phyloP scores from a whole-genome alignment of 2,329 filamentous ascomycete genomes.

The Neofusicoccum umdonicola region DNA sequence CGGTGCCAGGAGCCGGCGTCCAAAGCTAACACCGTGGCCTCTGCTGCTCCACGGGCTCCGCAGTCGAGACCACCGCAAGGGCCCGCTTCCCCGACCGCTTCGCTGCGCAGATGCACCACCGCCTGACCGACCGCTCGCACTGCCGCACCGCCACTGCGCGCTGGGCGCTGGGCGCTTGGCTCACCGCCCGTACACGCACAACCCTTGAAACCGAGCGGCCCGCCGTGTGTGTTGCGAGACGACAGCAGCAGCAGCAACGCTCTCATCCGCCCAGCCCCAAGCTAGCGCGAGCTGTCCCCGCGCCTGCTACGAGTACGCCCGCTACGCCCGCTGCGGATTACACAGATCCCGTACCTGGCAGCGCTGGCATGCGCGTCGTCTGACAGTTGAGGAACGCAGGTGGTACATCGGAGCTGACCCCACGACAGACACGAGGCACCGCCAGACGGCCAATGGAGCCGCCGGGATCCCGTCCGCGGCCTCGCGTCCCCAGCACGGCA shows the following conservation, averaged over 20 bases:
- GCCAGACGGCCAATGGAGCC: not conserved
- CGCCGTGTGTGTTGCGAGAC: not conserved
- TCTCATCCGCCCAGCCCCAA: not conserved
- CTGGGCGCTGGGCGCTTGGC: not conserved
- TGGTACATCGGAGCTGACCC: not conserved
- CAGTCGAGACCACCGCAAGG: too few relatives aligned
- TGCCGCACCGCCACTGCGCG: not conserved
- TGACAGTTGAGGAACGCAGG: not conserved
- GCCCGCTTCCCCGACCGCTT: too few relatives aligned
- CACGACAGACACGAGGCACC: not conserved
- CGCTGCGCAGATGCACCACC: too few relatives aligned
- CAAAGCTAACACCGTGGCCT: too few relatives aligned
- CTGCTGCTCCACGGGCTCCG: too few relatives aligned
- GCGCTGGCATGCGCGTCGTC: conserved; percentile 3
- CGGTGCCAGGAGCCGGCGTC: too few relatives aligned
- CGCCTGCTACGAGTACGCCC: not conserved
- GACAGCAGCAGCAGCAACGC: not conserved
- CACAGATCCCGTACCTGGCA: conserved; percentile 4
- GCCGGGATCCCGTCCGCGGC: not conserved
- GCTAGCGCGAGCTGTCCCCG: not conserved
- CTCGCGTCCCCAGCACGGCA: not conserved
- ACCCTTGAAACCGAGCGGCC: not conserved
- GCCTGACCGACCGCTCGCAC: too few relatives aligned
- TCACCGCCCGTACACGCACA: not conserved
- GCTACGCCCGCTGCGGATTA: not conserved